Conservation (phyloP, 1,284 basidiomycete species). For the Phellopilus nigrolimitatus region DNA sequence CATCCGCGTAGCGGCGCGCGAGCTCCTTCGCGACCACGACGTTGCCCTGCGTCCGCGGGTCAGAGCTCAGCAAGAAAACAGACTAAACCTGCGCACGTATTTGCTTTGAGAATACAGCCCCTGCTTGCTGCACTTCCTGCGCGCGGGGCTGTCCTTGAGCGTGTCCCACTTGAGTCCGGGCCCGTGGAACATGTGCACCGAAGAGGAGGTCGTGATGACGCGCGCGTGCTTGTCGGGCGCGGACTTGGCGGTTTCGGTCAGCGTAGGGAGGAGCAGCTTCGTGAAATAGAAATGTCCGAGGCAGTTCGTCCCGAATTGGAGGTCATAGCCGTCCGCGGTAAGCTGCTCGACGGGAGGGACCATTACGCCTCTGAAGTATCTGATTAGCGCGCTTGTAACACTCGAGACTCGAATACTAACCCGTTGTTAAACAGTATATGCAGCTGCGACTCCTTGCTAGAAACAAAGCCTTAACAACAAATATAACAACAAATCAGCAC, state of each 20-base stretch:
- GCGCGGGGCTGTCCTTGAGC: constrained; percentile 34
- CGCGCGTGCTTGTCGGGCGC: constrained; percentile 33
- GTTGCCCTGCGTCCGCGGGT: constrained; percentile 21
- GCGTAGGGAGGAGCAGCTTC: constrained; percentile 39
- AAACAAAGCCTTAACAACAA: not conserved
- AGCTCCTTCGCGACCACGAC: constrained; percentile 28
- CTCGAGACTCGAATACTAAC: constrained; percentile 25
- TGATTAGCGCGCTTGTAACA: not conserved
- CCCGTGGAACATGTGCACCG: constrained; percentile 24
- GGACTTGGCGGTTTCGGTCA: constrained; percentile 33
- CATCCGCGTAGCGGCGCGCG: constrained; percentile 25
- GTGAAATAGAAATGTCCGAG: constrained; percentile 52
- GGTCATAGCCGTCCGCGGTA: constrained; percentile 52
- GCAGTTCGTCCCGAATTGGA: constrained; percentile 60
- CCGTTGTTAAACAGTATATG: constrained; percentile 30
- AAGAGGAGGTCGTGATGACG: constrained; percentile 41
- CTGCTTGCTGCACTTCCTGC: constrained; percentile 26
- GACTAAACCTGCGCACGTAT: constrained; percentile 30
- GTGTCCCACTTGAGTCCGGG: constrained; percentile 32
- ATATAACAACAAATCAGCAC: not conserved
- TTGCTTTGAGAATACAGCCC: constrained; percentile 38
- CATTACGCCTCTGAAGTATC: constrained; percentile 53
- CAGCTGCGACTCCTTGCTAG: constrained; percentile 16
- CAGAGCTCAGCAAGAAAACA: not conserved
- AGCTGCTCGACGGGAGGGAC: constrained; percentile 36